A percentile compares a stretch with the other conserved stretches of the same genome.
These are phyloP conservation scores for Solanum tacnaense DNA, from an alignment of 257 asterid genomes.

Conservation along the genomic window DNA sequence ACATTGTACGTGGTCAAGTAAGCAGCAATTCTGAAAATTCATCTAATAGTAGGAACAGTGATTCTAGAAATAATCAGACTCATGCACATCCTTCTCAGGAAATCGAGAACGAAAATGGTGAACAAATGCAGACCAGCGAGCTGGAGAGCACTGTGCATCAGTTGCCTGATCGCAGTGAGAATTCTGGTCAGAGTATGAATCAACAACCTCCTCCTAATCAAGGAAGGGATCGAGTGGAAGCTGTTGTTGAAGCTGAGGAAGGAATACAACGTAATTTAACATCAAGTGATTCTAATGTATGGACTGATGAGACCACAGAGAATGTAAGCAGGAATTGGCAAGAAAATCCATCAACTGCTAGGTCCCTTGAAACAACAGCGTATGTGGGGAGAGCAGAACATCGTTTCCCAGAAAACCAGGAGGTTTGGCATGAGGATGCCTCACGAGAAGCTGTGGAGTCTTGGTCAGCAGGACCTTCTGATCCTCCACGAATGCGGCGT, in stretches of 20 bases:
- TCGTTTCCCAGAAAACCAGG: slow-evolving; percentile 33
- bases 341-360: slow-evolving; percentile 28
- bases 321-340: slow-evolving; percentile 30
- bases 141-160: slow-evolving; percentile 30
- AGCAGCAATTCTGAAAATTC: slow-evolving; percentile 53
- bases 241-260: slow-evolving; percentile 32
- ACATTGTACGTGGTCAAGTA: slow-evolving; percentile 61
- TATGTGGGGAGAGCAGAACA: slow-evolving; percentile 29
- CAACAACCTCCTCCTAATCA: slow-evolving; percentile 29
- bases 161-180: slow-evolving; percentile 25
- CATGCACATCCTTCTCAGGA: slow-evolving; percentile 36
- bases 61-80: slow-evolving; percentile 39
- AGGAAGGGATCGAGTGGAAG: slow-evolving; percentile 39
- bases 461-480: slow-evolving; percentile 72
- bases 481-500: slow-evolving; percentile 68
- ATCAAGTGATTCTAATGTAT: slow-evolving; percentile 24
- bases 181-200: slow-evolving; percentile 24
- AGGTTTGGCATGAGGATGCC: slow-evolving; percentile 48
- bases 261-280: slow-evolving; percentile 23
- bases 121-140: slow-evolving; percentile 18
- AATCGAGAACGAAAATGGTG: slow-evolving; percentile 34
- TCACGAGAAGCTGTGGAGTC: slow-evolving; percentile 51
- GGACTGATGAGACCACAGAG: slow-evolving; percentile 26
- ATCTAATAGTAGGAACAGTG: slow-evolving; percentile 21
- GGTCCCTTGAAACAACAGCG: slow-evolving; percentile 37